A percentile compares a stretch with the other conserved stretches of the same genome.
phyloP scores from a whole-genome alignment of 805 yeast genomes.

The Candida morakotiae region DNA sequence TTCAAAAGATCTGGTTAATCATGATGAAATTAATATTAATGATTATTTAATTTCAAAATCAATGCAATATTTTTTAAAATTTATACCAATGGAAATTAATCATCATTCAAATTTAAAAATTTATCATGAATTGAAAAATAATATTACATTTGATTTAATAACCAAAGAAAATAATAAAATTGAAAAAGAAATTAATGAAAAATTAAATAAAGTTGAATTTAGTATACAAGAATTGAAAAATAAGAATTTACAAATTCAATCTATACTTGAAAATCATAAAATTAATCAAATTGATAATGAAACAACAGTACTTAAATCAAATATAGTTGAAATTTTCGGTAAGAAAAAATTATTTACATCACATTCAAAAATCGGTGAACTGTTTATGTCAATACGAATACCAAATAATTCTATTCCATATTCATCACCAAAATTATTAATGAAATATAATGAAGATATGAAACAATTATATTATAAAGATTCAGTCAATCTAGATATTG shows the following conservation, averaged over 20 bases:
- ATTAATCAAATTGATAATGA: constrained; percentile 3
- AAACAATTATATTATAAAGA: constrained; percentile 28
- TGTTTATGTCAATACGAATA: constrained; percentile 28
- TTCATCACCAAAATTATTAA: constrained; percentile 33
- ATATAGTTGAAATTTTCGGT: constrained; percentile 21
- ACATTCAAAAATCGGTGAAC: constrained; percentile 28
- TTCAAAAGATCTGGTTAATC: constrained; percentile 27
- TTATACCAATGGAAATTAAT: constrained; percentile 31
- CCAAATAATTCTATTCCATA: constrained; percentile 33
- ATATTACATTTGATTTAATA: constrained; percentile 31
- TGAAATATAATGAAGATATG: constrained; percentile 33
- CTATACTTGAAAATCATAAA: neutral
- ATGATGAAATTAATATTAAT: constrained; percentile 31
- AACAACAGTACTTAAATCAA: constrained; percentile 25
- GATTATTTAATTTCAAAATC: constrained; percentile 34
- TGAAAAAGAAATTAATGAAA: constrained; percentile 34
- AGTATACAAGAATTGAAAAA: constrained; percentile 26
- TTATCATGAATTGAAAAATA: constrained; percentile 19
- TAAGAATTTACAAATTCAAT: constrained; percentile 23
- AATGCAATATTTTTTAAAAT: constrained; percentile 34
- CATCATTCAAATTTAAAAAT: constrained; percentile 28
- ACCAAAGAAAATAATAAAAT: constrained; percentile 24
- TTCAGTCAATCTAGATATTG: constrained; percentile 22
- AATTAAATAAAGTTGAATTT: constrained; percentile 22
- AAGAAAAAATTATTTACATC: constrained; percentile 34